These are phyloP conservation scores for Rhododendron mucronatum DNA, from an alignment of 148 eudicot genomes.

Conservation along the genomic window DNA sequence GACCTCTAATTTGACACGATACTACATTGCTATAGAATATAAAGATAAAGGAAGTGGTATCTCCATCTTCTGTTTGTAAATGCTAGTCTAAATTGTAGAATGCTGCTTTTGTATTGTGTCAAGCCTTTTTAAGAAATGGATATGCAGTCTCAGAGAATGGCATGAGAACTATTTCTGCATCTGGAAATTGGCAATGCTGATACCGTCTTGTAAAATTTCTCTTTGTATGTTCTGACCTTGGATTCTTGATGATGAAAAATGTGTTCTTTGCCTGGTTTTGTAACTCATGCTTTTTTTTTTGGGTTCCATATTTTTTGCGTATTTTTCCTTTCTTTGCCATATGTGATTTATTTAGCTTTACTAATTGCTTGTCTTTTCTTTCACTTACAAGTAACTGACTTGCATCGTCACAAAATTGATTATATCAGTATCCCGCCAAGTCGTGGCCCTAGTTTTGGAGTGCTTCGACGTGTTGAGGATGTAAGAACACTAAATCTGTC, in stretches of 20 bases:
- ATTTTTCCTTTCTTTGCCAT: background rate
- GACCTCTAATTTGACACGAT: background rate
- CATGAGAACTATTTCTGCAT: background rate
- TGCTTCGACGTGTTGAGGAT: slow-evolving; percentile 79
- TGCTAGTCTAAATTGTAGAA: background rate
- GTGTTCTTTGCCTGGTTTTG: background rate
- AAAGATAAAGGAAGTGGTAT: background rate
- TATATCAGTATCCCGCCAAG: slow-evolving; percentile 75
- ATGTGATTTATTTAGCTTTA: background rate
- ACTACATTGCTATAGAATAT: background rate
- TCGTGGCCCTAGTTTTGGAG: slow-evolving; percentile 64
- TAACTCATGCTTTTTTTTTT: background rate
- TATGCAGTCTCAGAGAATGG: background rate
- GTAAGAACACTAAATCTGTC: slow-evolving; percentile 38
- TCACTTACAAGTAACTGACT: slow-evolving; percentile 58
- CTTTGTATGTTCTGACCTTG: background rate
- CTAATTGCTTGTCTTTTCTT: background rate
- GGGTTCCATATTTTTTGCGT: background rate
- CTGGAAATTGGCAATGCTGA: background rate
- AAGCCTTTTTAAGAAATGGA: background rate
- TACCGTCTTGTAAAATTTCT: background rate
- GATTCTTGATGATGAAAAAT: background rate
- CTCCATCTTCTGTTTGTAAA: background rate
- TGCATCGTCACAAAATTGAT: slow-evolving; percentile 91
- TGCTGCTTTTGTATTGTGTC: background rate